These are phyloP conservation scores for Hanseniaspora occidentalis DNA, from an alignment of 805 yeast species.

Conservation along the genomic window DNA sequence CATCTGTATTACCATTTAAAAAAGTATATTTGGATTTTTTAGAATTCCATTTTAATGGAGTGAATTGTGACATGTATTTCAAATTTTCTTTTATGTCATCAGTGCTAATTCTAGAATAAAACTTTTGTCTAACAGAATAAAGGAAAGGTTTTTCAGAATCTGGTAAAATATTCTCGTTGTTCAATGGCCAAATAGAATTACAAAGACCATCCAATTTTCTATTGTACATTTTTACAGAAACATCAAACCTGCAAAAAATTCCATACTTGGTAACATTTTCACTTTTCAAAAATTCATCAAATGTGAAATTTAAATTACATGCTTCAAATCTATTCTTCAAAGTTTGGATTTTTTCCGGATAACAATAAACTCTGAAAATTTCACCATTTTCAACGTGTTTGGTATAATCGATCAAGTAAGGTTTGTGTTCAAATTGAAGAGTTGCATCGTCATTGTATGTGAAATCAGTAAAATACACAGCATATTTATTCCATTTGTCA, in stretches of 20 bases:
- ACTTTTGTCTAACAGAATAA: background rate
- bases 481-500: background rate
- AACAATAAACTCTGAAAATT: background rate
- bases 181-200: background rate
- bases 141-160: background rate
- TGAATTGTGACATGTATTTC: background rate
- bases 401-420: background rate
- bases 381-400: background rate
- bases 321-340: background rate
- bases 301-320: background rate
- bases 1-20: background rate
- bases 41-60: background rate
- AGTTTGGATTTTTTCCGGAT: background rate
- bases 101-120: background rate
- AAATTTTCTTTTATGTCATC: background rate
- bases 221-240: background rate
- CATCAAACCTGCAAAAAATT: background rate
- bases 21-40: no score
- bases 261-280: background rate
- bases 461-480: background rate
- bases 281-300: background rate
- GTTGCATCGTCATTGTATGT: background rate
- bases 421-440: background rate
- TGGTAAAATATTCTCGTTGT: background rate
- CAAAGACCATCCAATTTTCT: background rate